Evolutionary conservation across 2,329 filamentous ascomycete species (phyloP).

Genomic region (Neonectria magnoliae): DNA sequence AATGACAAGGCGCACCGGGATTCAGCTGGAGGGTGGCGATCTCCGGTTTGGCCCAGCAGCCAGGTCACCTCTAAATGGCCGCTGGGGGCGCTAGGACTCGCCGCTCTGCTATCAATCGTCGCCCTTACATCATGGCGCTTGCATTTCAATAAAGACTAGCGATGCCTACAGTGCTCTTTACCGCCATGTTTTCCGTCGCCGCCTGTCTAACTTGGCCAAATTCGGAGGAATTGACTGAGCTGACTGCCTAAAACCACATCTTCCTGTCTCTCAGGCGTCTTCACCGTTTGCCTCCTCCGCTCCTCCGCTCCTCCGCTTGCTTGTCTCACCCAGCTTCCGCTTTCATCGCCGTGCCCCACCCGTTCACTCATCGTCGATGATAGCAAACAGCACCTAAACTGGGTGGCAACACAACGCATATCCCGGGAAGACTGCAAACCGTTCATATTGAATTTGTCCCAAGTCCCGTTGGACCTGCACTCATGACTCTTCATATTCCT

Average conservation of each 20-base stretch:
- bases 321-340: conserved; percentile 8
- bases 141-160: conserved; percentile 5
- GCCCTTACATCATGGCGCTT: conserved; percentile 22
- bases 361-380: conserved; percentile 5
- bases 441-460: background rate
- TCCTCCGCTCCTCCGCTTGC: background rate
- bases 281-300: background rate
- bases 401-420: background rate
- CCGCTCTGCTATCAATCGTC: conserved; percentile 21
- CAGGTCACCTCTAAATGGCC: background rate
- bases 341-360: conserved; percentile 11
- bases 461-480: background rate
- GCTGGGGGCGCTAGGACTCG: conserved; percentile 13
- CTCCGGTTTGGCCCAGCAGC: conserved; percentile 20
- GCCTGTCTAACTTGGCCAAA: background rate
- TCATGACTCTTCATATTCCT: background rate
- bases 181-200: background rate
- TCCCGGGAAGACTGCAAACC: background rate
- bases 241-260: background rate
- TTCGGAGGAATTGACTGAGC: conserved; percentile 3
- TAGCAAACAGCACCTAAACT: background rate
- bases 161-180: conserved; percentile 2
- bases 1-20: conserved; percentile 10
- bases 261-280: background rate
- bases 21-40: conserved; percentile 31